Evolutionary conservation across 345 rosid genomes (phyloP).

Genomic region (Citrus cavaleriei): DNA sequence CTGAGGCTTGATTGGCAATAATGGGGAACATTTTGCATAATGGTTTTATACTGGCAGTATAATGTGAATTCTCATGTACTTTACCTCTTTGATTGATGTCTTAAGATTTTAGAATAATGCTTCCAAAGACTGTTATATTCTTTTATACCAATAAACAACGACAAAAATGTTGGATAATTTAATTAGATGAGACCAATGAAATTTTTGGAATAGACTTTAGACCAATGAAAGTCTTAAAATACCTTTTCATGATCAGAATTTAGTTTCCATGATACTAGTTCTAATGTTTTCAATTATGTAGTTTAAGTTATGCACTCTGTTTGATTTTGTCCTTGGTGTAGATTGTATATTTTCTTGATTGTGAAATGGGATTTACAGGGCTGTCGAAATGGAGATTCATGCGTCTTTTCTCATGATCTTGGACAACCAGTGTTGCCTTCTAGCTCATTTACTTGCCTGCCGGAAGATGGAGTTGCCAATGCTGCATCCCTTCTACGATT

Average conservation of each 20-base stretch:
- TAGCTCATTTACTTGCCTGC: slow-evolving; percentile 37
- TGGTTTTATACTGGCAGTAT: background rate
- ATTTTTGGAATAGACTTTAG: background rate
- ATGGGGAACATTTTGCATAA: background rate
- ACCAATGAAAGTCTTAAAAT: background rate
- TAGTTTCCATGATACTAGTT: background rate
- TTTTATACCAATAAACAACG: background rate
- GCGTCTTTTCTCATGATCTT: slow-evolving; percentile 63
- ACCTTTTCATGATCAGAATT: background rate
- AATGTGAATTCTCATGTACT: background rate
- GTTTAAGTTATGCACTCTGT: background rate
- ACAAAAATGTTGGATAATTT: background rate
- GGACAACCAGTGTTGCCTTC: slow-evolving; percentile 20
- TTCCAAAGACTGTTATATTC: background rate
- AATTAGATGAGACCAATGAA: background rate
- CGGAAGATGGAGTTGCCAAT: slow-evolving; percentile 50
- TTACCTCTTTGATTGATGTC: background rate
- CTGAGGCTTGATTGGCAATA: background rate
- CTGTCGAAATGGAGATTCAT: slow-evolving; percentile 72
- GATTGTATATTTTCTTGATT: slow-evolving; percentile 12
- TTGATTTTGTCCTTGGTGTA: background rate
- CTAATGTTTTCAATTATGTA: background rate
- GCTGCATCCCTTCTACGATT: slow-evolving; percentile 41
- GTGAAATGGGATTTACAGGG: slow-evolving; percentile 52
- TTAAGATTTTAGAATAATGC: background rate